Evolutionary conservation across 2,329 filamentous ascomycete genomes (phyloP).

Genomic region (Dactylonectria macrodidyma): DNA sequence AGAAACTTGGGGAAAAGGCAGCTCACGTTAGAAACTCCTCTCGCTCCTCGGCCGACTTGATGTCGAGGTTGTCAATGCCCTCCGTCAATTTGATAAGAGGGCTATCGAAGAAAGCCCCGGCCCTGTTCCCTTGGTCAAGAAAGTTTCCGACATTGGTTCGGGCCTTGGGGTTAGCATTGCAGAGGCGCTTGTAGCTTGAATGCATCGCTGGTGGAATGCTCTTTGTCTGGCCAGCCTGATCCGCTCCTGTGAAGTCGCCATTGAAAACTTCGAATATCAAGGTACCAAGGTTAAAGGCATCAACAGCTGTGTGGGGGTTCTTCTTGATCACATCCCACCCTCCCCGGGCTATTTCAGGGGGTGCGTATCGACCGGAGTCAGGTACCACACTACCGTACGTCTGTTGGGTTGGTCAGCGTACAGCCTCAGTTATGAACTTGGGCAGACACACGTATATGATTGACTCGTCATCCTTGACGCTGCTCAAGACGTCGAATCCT

Average conservation of each 20-base stretch:
- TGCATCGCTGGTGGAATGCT: slow-evolving; percentile 91
- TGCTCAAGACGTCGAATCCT: slow-evolving; percentile 94
- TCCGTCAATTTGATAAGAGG: slow-evolving; percentile 93
- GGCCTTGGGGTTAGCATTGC: slow-evolving; percentile 91
- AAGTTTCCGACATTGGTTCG: slow-evolving; percentile 89
- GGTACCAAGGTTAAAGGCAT: slow-evolving; percentile 89
- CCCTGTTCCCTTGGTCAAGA: slow-evolving; percentile 87
- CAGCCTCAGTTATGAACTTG: neutral
- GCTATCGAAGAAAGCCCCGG: slow-evolving; percentile 92
- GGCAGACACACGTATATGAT: slow-evolving; percentile 79
- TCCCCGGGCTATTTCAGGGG: slow-evolving; percentile 86
- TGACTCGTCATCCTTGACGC: slow-evolving; percentile 95
- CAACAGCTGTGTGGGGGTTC: slow-evolving; percentile 84
- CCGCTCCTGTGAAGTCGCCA: slow-evolving; percentile 80
- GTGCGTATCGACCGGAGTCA: slow-evolving; percentile 86
- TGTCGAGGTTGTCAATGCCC: slow-evolving; percentile 90
- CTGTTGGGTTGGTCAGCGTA: slow-evolving; percentile 57
- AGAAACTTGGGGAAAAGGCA: neutral
- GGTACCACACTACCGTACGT: slow-evolving; percentile 90
- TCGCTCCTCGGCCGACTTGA: slow-evolving; percentile 88
- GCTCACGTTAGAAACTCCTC: slow-evolving; percentile 83
- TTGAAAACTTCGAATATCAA: slow-evolving; percentile 95
- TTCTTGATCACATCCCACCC: slow-evolving; percentile 96
- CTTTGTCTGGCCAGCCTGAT: slow-evolving; percentile 89
- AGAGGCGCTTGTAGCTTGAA: slow-evolving; percentile 88